These are phyloP conservation scores for Discostella pseudostelligera DNA, from an alignment of 108 stramenopile species.

Conservation along the genomic window DNA sequence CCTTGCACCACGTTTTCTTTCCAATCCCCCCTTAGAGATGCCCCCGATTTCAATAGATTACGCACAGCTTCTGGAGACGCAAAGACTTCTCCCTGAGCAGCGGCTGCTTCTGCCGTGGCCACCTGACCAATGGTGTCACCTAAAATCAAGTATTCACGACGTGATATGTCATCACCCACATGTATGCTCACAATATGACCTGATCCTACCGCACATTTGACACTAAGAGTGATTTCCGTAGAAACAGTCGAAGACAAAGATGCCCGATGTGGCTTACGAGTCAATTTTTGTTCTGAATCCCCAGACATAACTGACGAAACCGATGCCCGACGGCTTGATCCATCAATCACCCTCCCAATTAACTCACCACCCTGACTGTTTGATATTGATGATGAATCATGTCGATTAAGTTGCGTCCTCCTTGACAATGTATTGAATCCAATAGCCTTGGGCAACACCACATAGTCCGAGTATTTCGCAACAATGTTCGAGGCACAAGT, in stretches of 20 bases:
- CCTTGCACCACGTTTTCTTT: slow-evolving; percentile 5
- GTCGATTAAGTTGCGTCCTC: slow-evolving; percentile 12
- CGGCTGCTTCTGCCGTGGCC: slow-evolving; percentile 41
- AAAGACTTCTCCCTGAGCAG: slow-evolving; percentile 46
- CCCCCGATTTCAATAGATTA: slow-evolving; percentile 13
- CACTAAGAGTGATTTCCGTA: slow-evolving; percentile 45
- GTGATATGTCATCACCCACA: slow-evolving; percentile 48
- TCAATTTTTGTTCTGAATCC: neutral
- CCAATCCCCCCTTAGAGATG: slow-evolving; percentile 11
- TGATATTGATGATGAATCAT: slow-evolving; percentile 41
- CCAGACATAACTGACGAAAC: neutral
- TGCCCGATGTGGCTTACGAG: neutral
- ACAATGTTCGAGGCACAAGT: slow-evolving; percentile 56
- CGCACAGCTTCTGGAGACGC: slow-evolving; percentile 41
- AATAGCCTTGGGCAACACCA: slow-evolving; percentile 40
- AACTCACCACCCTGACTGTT: neutral
- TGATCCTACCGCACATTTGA: slow-evolving; percentile 60
- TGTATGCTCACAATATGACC: slow-evolving; percentile 56
- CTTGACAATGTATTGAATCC: slow-evolving; percentile 11
- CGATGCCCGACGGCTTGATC: neutral
- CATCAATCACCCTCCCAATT: neutral
- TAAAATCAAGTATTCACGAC: slow-evolving; percentile 41
- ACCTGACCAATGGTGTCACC: slow-evolving; percentile 48
- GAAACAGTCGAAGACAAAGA: slow-evolving; percentile 1
- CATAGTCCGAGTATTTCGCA: slow-evolving; percentile 53